Base-by-base conservation (phyloP, 257 asterid species). In the Salvia miltiorrhiza region DNA sequence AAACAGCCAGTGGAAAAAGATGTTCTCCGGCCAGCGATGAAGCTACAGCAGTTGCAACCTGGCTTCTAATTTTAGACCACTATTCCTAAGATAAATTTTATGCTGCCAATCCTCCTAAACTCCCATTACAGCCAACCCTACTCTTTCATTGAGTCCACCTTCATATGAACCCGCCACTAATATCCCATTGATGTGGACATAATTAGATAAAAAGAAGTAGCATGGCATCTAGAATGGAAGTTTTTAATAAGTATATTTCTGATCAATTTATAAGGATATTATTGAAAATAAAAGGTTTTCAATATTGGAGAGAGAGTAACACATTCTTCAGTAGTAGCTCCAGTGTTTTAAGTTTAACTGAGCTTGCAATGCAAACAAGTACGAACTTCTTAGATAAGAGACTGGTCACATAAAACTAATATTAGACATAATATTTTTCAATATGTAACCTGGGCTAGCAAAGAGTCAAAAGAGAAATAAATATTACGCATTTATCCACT, bases 401-500 rank as follows among this genome's bases (percentile, higher is more conserved):
- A 41, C 3, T 21, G 54, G 61, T 71, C 47, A 49, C 9, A 54
- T 45, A 33, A 33, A 67, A 63, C 63, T 47, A 35, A 47, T 21
- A 55, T 50, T 41, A 72, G 55, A 50, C 54, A 58, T 50, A 70
- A 67, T 17, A 35, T 33, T 61, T 52, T 53, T 67, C 54, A 43
- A 48, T 33, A 57, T 40, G 67, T 60, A 67, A 13, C n/a, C 10
- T 5, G 49, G n/a, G 43, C 44, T 64, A 37, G 28, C 32, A 56
- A 2, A 65, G 63, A 68, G 35, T 39, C 20, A 48, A 66, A 56
- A 43, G 44, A 63, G 23, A 47, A 26, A 44, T 45, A 49, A 63
- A 43, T 63, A 65, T 75, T 87, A 92, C 98, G 59, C 87, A 84
- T 87, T 92, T 92, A 74, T 89, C 91, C 61, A 92, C 98, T 52